Percentiles rank a stretch among this genome's conserved stretches.
Conservation (phyloP, 108 stramenopile species). For the Schizochytrium sp. region DNA sequence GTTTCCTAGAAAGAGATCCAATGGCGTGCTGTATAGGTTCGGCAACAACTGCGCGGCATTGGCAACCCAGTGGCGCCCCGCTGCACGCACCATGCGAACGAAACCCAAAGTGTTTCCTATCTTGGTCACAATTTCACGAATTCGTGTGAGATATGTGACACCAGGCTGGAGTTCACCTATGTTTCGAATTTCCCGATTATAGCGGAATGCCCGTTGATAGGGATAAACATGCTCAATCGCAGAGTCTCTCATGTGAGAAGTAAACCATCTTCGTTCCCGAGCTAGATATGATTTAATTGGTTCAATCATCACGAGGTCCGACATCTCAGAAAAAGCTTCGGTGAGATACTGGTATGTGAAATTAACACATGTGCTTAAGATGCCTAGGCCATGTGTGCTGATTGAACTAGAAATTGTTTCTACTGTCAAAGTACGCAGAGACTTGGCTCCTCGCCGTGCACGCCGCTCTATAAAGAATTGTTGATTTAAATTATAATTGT, state of each 20-base stretch:
- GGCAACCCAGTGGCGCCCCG: constrained; percentile 64
- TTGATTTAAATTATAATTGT: constrained; percentile 81
- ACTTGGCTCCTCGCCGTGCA: constrained; percentile 73
- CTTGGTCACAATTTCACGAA: constrained; percentile 72
- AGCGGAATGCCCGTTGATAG: constrained; percentile 70
- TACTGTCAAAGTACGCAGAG: constrained; percentile 73
- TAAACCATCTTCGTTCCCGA: constrained; percentile 76
- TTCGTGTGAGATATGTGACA: constrained; percentile 67
- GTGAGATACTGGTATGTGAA: constrained; percentile 78
- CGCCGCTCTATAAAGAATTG: constrained; percentile 79
- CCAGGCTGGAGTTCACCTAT: constrained; percentile 60
- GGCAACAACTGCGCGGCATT: constrained; percentile 67
- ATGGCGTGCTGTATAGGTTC: too few relatives aligned
- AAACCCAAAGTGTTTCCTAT: constrained; percentile 82
- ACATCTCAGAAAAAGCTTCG: constrained; percentile 59
- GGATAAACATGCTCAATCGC: constrained; percentile 76
- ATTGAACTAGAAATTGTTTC: constrained; percentile 69
- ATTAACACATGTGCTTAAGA: constrained; percentile 78
- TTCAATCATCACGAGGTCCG: constrained; percentile 76
- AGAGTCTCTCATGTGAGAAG: constrained; percentile 66
- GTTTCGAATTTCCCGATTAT: constrained; percentile 75
- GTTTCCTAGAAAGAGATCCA: too few relatives aligned
- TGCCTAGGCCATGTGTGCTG: constrained; percentile 80
- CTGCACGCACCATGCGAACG: constrained; percentile 73
- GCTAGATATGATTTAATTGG: constrained; percentile 73